Evolutionary conservation across 2,329 filamentous ascomycete genomes (phyloP).

Genomic region (Exophiala sideris): DNA sequence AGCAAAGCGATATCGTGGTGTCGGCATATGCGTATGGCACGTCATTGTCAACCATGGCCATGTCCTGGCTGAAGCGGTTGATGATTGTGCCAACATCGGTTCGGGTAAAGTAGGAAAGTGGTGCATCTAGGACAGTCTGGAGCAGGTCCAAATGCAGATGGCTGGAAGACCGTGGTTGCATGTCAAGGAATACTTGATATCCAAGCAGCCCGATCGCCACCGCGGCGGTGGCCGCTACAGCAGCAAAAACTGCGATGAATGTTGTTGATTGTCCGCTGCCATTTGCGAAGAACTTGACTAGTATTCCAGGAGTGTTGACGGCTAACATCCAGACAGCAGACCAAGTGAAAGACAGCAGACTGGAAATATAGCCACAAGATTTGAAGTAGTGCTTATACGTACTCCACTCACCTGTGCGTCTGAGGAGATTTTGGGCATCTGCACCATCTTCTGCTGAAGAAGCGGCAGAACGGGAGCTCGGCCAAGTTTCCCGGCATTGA

Average conservation of each 20-base stretch:
- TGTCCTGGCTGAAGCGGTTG: conserved; percentile 46
- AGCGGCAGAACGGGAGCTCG: conserved; percentile 35
- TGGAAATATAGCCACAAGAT: conserved; percentile 29
- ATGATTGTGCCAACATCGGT: conserved; percentile 42
- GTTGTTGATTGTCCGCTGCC: conserved; percentile 17
- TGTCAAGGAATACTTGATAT: conserved; percentile 51
- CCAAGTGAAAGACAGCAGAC: conserved; percentile 19
- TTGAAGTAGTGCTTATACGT: conserved; percentile 34
- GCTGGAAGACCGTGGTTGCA: conserved; percentile 53
- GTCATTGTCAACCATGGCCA: conserved; percentile 44
- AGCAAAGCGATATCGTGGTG: conserved; percentile 29
- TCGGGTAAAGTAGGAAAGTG: conserved; percentile 42
- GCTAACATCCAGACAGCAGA: conserved; percentile 9
- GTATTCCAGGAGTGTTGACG: conserved; percentile 13
- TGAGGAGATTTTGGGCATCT: conserved; percentile 19
- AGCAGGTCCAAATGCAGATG: conserved; percentile 49
- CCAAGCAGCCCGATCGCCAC: conserved; percentile 5
- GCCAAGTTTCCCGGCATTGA: conserved; percentile 32
- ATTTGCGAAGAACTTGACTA: conserved; percentile 28
- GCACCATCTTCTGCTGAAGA: conserved; percentile 41
- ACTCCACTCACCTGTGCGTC: conserved; percentile 34
- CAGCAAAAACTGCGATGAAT: conserved; percentile 16
- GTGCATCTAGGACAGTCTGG: conserved; percentile 46
- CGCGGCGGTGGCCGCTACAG: conserved; percentile 3
- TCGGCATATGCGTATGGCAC: conserved; percentile 39